Evolutionary conservation across 768 basidiomycete genomes (phyloP).

Genomic region (Obba rivulosa): DNA sequence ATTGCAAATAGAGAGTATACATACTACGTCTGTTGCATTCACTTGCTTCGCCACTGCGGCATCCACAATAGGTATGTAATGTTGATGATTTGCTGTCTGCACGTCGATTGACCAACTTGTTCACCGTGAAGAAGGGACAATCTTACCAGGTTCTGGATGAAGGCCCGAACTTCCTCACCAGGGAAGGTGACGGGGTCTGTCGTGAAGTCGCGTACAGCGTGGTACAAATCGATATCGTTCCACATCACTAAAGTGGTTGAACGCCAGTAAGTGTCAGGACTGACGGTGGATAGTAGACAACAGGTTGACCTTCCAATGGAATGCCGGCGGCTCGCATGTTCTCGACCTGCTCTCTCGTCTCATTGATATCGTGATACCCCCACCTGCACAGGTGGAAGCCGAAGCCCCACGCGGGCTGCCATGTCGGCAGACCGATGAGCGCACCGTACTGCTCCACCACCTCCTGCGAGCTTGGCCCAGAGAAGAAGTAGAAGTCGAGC

Average conservation of each 20-base stretch:
- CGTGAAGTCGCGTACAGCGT: constrained; percentile 67
- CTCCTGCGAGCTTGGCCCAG: constrained; percentile 36
- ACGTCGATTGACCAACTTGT: neutral
- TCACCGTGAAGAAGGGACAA: neutral
- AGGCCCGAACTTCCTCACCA: constrained; percentile 42
- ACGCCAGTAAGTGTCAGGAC: neutral
- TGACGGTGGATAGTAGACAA: neutral
- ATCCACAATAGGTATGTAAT: constrained; percentile 68
- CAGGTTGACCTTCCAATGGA: constrained; percentile 58
- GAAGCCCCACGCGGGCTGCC: constrained; percentile 72
- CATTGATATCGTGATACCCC: constrained; percentile 48
- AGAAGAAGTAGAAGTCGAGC: constrained; percentile 74
- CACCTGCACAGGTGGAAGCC: constrained; percentile 72
- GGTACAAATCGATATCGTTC: constrained; percentile 75
- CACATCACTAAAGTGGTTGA: constrained; percentile 52
- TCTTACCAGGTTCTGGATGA: constrained; percentile 54
- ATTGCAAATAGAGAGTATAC: constrained; percentile 20
- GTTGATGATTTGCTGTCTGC: constrained; percentile 40
- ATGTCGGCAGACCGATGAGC: constrained; percentile 59
- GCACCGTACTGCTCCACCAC: constrained; percentile 68
- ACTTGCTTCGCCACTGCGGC: constrained; percentile 50
- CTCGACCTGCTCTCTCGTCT: constrained; percentile 47
- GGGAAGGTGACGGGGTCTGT: constrained; percentile 61
- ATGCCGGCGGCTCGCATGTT: constrained; percentile 66
- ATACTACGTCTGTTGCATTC: constrained; percentile 57